phyloP scores from a whole-genome alignment of 306 rosid genomes.

The Mucuna pruriens region DNA sequence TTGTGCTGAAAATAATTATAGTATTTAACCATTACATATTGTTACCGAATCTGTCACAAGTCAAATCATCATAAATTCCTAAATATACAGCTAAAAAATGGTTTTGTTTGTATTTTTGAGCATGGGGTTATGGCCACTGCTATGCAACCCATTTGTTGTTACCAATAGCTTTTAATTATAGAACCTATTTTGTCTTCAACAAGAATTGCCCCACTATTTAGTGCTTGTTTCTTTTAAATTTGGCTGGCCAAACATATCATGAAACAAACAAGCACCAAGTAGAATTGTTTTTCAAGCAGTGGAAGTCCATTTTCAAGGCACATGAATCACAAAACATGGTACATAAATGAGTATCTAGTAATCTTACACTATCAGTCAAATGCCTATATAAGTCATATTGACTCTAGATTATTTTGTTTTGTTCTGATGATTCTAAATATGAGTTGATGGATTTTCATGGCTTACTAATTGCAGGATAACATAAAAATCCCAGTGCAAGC shows the following conservation, averaged over 20 bases:
- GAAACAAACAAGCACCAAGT: background rate
- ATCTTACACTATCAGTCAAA: background rate
- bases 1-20: background rate
- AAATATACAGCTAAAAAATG: background rate
- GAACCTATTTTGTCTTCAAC: background rate
- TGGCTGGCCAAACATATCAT: background rate
- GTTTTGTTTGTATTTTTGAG: background rate
- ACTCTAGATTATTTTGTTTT: background rate
- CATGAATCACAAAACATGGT: background rate
- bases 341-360: background rate
- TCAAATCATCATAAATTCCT: background rate
- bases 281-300: background rate
- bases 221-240: constrained; percentile 2
- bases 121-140: background rate
- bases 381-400: too few species aligned
- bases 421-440: constrained; percentile 33
- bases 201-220: background rate
- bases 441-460: constrained; percentile 11
- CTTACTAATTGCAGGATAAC: constrained; percentile 46
- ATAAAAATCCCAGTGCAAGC: constrained; percentile 18
- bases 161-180: background rate
- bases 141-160: background rate
- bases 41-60: background rate
- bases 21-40: background rate
- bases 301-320: background rate